Base-by-base conservation (phyloP, 176 grass and related monocot genomes). In the Avena eriantha region DNA sequence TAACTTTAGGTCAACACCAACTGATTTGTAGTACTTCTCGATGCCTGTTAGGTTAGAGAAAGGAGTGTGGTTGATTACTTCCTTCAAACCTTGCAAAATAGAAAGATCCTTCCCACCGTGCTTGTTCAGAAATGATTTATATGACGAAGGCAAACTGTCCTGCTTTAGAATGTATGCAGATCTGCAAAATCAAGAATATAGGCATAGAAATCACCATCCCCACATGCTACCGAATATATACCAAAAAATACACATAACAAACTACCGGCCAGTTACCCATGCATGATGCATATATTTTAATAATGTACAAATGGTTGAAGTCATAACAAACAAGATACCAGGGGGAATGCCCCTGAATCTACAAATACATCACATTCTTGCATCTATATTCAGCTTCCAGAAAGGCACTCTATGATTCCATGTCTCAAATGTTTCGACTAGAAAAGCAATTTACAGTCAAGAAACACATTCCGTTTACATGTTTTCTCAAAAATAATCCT, bases 101-200 rank as follows among this genome's bases (percentile, higher is more conserved):
- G 85, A 36, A 66, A 75, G 77, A 89, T 94, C 93, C 83, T 98
- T 98, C 66, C 89, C 96, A 83, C 96, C 93, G 69, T 98, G 96
- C 81, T 92, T 98, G 68, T 92, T 92, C 73, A 95, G 87, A 87
- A 98, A 98, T 59, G 96, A 86, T 85, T 87, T 92, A 90, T 98
- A 98, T 26, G 96, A 92, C 36, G 88, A 95, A 49, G 96, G 92
- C 51, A 98, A 91, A 82, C 96, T 98, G 53, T 98, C 96, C 85
- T 90, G 93, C 41, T 90, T 87, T 79, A 98, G 84, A 92, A 98
- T 92, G 69, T 98, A 98, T 2, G 93, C 88, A 8, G 93, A 96
- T 65, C 96, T 98, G 84, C 77, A 69, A 31, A 88, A 71, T 49
- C 75, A 86, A 91, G 17, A 43, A 78, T 69, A 79, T 66, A 73